Evolutionary conservation across 2,329 filamentous ascomycete species (phyloP).

Genomic region (Acephala macrosclerotiorum): DNA sequence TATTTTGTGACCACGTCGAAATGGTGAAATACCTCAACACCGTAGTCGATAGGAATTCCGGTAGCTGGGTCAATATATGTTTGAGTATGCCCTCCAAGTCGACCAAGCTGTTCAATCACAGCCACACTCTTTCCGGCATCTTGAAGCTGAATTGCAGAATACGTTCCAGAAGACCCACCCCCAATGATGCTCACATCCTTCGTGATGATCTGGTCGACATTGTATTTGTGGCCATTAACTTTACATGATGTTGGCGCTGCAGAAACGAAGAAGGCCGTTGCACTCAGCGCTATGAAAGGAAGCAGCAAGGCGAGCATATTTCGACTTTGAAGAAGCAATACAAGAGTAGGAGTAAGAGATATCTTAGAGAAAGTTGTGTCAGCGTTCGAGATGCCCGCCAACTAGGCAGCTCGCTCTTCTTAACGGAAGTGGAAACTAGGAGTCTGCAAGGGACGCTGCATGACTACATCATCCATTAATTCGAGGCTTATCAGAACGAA

Average conservation of each 20-base stretch:
- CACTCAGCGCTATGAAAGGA: background rate
- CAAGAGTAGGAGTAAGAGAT: background rate
- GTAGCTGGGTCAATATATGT: slow-evolving; percentile 51
- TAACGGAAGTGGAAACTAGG: too few species aligned
- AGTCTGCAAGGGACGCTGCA: background rate
- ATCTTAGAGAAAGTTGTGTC: background rate
- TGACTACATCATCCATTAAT: background rate
- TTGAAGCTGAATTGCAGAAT: slow-evolving; percentile 49
- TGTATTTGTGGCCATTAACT: background rate
- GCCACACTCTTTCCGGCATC: slow-evolving; percentile 47
- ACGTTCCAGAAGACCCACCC: slow-evolving; percentile 50
- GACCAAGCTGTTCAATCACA: slow-evolving; percentile 48
- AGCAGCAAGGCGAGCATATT: background rate
- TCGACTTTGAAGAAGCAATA: background rate
- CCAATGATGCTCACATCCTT: slow-evolving; percentile 46
- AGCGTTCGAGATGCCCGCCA: too few species aligned
- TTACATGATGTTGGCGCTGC: background rate
- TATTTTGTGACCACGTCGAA: slow-evolving; percentile 50
- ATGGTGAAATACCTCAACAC: slow-evolving; percentile 48
- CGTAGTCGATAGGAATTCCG: slow-evolving; percentile 45
- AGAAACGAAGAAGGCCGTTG: background rate
- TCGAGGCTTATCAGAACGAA: background rate
- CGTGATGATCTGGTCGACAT: background rate
- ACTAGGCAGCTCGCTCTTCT: too few species aligned
- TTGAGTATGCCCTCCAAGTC: slow-evolving; percentile 56